A percentile compares a stretch with the other conserved stretches of the same genome.
Evolutionary conservation across 192 early-diverging fungal species (phyloP).

Genomic region (Podila epicladia): DNA sequence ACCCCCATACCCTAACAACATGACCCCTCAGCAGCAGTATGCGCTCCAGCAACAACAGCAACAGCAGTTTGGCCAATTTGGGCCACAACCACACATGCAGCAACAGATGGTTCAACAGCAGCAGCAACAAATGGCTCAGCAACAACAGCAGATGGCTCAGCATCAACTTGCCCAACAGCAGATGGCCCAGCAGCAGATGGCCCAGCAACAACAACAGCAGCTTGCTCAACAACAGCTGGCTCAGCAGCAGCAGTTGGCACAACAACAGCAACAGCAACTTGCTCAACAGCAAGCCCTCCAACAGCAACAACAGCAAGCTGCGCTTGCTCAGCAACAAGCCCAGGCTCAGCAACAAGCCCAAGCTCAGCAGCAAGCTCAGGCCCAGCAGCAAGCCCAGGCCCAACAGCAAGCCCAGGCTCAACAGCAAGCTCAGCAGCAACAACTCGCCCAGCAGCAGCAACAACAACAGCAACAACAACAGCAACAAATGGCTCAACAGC

Average conservation of each 20-base stretch:
- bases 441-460: constrained; percentile 10
- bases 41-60: constrained; percentile 33
- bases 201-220: constrained; percentile 16
- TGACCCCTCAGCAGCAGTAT: constrained; percentile 22
- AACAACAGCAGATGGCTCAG: not conserved
- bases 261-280: constrained; percentile 13
- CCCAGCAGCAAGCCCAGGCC: constrained; percentile 6
- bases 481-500: constrained; percentile 20
- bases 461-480: constrained; percentile 21
- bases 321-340: constrained; percentile 18
- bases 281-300: constrained; percentile 13
- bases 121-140: not conserved
- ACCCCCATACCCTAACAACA: constrained; percentile 16
- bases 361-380: constrained; percentile 7
- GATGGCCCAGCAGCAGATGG: constrained; percentile 10
- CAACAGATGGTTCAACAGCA: constrained; percentile 4
- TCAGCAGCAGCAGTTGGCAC: constrained; percentile 12
- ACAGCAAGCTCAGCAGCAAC: constrained; percentile 25
- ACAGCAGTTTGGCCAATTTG: constrained; percentile 17
- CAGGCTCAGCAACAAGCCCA: constrained; percentile 6
- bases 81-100: constrained; percentile 24
- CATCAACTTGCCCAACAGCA: not conserved
- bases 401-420: constrained; percentile 17
- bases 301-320: constrained; percentile 25
- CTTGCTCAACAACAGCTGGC: constrained; percentile 14